Percentiles rank a stretch among this genome's conserved stretches.
phyloP scores from a whole-genome alignment of 108 stramenopile species.

The Discostella stelligeroides region DNA sequence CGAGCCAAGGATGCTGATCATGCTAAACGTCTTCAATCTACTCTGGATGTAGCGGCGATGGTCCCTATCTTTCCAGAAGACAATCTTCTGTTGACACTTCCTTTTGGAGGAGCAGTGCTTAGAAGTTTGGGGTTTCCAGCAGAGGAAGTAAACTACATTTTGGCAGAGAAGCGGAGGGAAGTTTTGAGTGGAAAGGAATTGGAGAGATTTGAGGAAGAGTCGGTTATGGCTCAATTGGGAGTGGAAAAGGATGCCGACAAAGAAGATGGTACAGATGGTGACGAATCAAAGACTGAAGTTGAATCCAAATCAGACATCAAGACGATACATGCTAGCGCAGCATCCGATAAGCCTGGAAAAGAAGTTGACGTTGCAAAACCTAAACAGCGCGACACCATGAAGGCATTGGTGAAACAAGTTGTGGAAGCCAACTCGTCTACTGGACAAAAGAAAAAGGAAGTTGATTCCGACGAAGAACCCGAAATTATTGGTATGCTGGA shows the following conservation, averaged over 20 bases:
- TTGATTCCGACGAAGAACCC: slow-evolving; percentile 9
- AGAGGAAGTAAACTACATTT: slow-evolving; percentile 86
- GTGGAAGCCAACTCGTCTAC: slow-evolving; percentile 36
- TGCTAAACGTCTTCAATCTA: slow-evolving; percentile 85
- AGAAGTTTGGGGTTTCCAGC: slow-evolving; percentile 70
- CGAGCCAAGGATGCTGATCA: slow-evolving; percentile 91
- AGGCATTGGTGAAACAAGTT: slow-evolving; percentile 44
- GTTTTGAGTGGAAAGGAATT: slow-evolving; percentile 64
- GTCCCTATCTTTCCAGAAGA: slow-evolving; percentile 96
- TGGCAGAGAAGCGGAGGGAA: slow-evolving; percentile 81
- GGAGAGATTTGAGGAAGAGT: slow-evolving; percentile 68
- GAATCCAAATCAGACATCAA: slow-evolving; percentile 1
- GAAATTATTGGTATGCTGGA: neutral
- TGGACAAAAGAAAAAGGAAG: slow-evolving; percentile 26
- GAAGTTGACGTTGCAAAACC: slow-evolving; percentile 4
- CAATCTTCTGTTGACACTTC: slow-evolving; percentile 89
- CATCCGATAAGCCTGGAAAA: neutral
- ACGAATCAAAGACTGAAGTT: slow-evolving; percentile 23
- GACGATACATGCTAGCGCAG: neutral
- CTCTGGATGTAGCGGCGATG: slow-evolving; percentile 92
- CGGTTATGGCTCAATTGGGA: slow-evolving; percentile 67
- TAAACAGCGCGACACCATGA: slow-evolving; percentile 23
- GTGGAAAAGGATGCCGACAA: slow-evolving; percentile 51
- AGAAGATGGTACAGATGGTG: slow-evolving; percentile 15
- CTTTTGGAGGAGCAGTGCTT: slow-evolving; percentile 94